Percentiles rank a stretch among this genome's conserved stretches.
phyloP scores from a whole-genome alignment of 805 yeast species.

The Kluyveromyces starmeri region DNA sequence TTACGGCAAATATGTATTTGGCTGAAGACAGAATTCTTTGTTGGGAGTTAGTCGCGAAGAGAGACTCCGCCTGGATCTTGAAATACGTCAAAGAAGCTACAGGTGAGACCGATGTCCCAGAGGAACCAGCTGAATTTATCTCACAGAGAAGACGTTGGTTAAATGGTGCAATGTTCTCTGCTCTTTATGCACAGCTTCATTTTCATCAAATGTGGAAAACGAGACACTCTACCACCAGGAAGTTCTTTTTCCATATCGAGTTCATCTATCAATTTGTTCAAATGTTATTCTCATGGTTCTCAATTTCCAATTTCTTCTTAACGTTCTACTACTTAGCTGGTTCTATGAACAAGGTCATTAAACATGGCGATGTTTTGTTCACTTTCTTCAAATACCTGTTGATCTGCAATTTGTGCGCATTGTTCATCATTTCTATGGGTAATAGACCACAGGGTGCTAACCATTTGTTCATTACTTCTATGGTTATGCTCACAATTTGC shows the following conservation, averaged over 20 bases:
- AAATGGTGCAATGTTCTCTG: constrained; percentile 96
- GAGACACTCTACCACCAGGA: constrained; percentile 73
- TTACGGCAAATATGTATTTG: constrained; percentile 92
- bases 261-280: constrained; percentile 80
- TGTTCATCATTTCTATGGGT: constrained; percentile 90
- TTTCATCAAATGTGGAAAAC: constrained; percentile 85
- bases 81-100: constrained; percentile 87
- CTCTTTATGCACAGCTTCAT: constrained; percentile 78
- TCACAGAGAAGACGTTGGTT: constrained; percentile 97
- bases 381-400: constrained; percentile 80
- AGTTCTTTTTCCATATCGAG: constrained; percentile 74
- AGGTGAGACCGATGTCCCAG: constrained; percentile 97
- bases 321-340: constrained; percentile 93
- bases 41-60: constrained; percentile 91
- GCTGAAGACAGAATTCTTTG: constrained; percentile 96
- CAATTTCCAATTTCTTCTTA: constrained; percentile 83
- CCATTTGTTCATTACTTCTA: constrained; percentile 61
- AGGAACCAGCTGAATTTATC: constrained; percentile 85
- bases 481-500: constrained; percentile 65
- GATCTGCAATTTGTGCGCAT: constrained; percentile 73
- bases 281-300: constrained; percentile 81
- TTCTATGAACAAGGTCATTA: constrained; percentile 49
- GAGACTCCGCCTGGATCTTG: constrained; percentile 74
- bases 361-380: constrained; percentile 72
- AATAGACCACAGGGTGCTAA: constrained; percentile 96